Base-by-base conservation (phyloP, 768 basidiomycete genomes). In the Auriculariales sp. region DNA sequence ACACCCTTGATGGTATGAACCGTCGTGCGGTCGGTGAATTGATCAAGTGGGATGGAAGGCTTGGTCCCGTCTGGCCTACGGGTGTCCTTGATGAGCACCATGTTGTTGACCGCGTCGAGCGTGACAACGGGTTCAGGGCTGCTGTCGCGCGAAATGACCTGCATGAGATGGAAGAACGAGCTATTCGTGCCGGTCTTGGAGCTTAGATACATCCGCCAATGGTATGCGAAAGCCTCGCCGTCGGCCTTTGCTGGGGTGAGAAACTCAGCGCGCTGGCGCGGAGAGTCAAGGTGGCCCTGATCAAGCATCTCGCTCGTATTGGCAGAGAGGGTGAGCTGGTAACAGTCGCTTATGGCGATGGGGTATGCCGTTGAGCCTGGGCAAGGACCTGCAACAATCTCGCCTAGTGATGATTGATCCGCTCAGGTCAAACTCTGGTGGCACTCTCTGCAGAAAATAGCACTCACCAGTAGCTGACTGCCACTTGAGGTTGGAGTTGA, bases 201-300 rank as follows among this genome's bases (percentile, higher is more conserved):
- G 28, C 55, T 54, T 3, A 58, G 46, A 33, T 58, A 57, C 22
- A 55, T 54, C 48, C 53, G 51, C 57, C 58, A 59, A 4, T 52
- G 51, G 53, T 59, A 56, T 28, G 56, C 39, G 50, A 52, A 54
- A 24, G 51, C 9, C 22, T 36, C 42, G 1, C 56, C 56, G 15
- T 53, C 56, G 1, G 46, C 28, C 1, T 46, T 19, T 25, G 51
- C 52, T 1, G 54, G 52, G 33, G 56, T 55, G 35, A 52, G 56
- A 51, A 57, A 57, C 48, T 59, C 58, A 50, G 54, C 52, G n/a
- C 56, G 58, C 52, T 59, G 58, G 32, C 58, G 58, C 3, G 58
- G 56, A 19, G 39, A 44, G 39, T 44, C 39, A 1, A 44, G 27
- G 22, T 44, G 39, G 39, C 39, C 39, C 5, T 44, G 39, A 46